A percentile compares a stretch with the other conserved stretches of the same genome.
These are phyloP conservation scores for Silene coronaria DNA, from an alignment of 179 eudicot species.

Conservation along the genomic window DNA sequence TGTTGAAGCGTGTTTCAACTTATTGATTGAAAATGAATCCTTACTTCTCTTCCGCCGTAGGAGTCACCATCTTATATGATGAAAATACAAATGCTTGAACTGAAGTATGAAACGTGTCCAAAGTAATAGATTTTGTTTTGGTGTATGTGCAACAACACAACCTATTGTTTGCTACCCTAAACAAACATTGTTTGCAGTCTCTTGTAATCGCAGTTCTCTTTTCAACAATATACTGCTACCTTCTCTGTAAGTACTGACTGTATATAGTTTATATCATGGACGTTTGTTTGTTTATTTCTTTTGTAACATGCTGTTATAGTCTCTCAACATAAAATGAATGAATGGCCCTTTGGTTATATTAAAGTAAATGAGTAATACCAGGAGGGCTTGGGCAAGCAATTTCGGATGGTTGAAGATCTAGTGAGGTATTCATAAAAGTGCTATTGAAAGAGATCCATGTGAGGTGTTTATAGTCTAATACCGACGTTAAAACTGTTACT, in stretches of 20 bases:
- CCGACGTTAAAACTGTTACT: conserved; percentile 32
- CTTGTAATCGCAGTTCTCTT: neutral
- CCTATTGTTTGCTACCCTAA: neutral
- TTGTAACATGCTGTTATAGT: no score
- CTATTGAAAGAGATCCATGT: conserved; percentile 33
- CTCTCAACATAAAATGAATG: no score
- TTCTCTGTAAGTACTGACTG: no score
- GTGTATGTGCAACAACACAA: neutral
- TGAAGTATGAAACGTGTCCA: neutral
- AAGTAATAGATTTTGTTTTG: neutral
- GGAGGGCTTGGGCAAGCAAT: no score
- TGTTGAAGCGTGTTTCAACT: neutral
- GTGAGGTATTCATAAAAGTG: conserved; percentile 19
- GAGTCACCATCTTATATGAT: neutral
- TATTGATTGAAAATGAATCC: neutral
- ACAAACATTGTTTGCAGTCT: neutral
- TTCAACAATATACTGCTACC: no score
- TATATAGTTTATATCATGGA: no score
- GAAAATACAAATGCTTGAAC: neutral
- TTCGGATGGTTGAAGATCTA: no score
- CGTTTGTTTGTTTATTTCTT: no score
- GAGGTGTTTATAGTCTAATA: conserved; percentile 27
- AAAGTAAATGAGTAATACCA: no score
- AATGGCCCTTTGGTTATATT: no score
- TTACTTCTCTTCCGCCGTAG: neutral